Evolutionary conservation across 2,329 filamentous ascomycete species (phyloP).

Genomic region (Hortaea sp.): DNA sequence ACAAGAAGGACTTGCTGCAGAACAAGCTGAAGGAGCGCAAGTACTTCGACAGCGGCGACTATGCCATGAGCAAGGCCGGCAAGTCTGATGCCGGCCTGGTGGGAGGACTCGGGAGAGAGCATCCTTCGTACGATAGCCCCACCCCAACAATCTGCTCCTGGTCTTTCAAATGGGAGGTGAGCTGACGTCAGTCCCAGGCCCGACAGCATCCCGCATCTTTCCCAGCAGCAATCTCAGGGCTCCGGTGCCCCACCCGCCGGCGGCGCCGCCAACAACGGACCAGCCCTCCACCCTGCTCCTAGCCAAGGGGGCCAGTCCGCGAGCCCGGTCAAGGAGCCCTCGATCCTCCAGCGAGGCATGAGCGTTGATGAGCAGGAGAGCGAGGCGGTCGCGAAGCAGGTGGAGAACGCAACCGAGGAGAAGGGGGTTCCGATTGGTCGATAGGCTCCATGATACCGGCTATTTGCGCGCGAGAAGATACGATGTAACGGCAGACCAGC

Average conservation of each 20-base stretch:
- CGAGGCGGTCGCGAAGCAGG: constrained; percentile 16
- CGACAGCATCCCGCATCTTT: constrained; percentile 29
- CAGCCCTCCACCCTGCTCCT: constrained; percentile 33
- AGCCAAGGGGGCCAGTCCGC: constrained; percentile 48
- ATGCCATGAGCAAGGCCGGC: constrained; percentile 89
- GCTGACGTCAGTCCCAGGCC: constrained; percentile 18
- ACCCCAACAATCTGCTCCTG: constrained; percentile 1
- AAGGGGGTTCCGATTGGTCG: constrained; percentile 13
- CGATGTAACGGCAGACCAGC: neutral
- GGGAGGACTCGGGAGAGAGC: constrained; percentile 85
- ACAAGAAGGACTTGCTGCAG: constrained; percentile 89
- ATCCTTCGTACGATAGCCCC: constrained; percentile 54
- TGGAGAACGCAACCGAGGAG: constrained; percentile 13
- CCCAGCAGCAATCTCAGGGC: constrained; percentile 17
- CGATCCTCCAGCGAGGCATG: constrained; percentile 73
- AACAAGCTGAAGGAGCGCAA: constrained; percentile 99
- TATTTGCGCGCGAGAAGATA: constrained; percentile 15
- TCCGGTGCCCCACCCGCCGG: constrained; percentile 11
- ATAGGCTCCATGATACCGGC: constrained; percentile 26
- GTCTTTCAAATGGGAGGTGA: constrained; percentile 10
- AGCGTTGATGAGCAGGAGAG: constrained; percentile 52
- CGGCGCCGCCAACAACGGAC: constrained; percentile 9
- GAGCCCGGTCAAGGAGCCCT: constrained; percentile 84
- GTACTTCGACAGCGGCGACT: constrained; percentile 93
- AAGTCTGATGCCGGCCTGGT: constrained; percentile 82